These are phyloP conservation scores for Helicocarpus griseus DNA, from an alignment of 2,329 filamentous ascomycete genomes.

Conservation along the genomic window DNA sequence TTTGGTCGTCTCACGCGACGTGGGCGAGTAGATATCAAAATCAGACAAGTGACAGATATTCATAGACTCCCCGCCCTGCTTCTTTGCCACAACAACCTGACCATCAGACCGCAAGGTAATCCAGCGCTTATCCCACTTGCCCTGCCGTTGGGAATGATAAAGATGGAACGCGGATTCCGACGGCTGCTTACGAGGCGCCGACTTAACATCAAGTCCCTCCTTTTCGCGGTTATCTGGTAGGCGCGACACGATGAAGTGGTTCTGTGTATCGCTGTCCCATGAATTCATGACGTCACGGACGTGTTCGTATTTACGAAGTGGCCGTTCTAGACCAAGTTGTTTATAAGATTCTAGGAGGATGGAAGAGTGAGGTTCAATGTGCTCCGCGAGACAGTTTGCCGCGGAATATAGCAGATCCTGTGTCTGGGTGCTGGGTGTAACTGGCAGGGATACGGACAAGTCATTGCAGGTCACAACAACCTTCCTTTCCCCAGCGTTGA, in stretches of 20 bases:
- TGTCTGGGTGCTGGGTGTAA: slow-evolving; percentile 65
- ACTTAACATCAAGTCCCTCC: slow-evolving; percentile 49
- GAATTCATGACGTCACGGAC: slow-evolving; percentile 85
- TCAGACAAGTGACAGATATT: slow-evolving; percentile 79
- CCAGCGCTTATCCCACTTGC: slow-evolving; percentile 82
- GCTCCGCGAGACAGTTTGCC: slow-evolving; percentile 51
- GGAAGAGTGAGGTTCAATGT: slow-evolving; percentile 54
- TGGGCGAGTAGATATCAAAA: slow-evolving; percentile 82
- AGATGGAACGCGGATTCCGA: slow-evolving; percentile 59
- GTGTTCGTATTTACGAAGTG: slow-evolving; percentile 74
- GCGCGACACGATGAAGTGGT: slow-evolving; percentile 58
- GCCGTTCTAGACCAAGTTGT: slow-evolving; percentile 68
- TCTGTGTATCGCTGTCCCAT: slow-evolving; percentile 75
- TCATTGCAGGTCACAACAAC: slow-evolving; percentile 66
- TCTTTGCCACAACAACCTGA: slow-evolving; percentile 63
- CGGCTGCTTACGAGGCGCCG: slow-evolving; percentile 56
- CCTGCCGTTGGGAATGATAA: slow-evolving; percentile 69
- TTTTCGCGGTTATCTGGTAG: slow-evolving; percentile 45
- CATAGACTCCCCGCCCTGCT: slow-evolving; percentile 53
- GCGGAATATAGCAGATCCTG: slow-evolving; percentile 63
- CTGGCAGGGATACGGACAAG: slow-evolving; percentile 58
- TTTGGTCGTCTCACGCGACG: slow-evolving; percentile 55
- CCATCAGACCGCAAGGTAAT: slow-evolving; percentile 65
- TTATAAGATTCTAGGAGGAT: slow-evolving; percentile 70
- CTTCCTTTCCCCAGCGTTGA: slow-evolving; percentile 66